Base-by-base conservation (phyloP, 2,329 filamentous ascomycete species). In the Seiridium cupressi region DNA sequence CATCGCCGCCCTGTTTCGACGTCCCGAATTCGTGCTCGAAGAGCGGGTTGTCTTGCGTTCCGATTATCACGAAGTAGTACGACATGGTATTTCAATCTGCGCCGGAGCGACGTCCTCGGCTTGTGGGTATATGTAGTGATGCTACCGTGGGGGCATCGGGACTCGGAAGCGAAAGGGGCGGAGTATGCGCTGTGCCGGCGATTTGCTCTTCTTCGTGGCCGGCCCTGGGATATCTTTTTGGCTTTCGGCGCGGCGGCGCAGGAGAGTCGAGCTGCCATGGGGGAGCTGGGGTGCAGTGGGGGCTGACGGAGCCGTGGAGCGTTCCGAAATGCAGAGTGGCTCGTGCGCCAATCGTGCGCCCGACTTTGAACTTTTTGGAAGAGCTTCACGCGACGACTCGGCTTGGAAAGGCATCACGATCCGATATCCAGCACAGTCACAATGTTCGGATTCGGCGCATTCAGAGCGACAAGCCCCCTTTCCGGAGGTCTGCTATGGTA, bases 1-100 rank as follows among this genome's bases (percentile, higher is more conserved):
- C 95, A 81, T 98, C 95, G 73, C 94, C 94, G 78, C 94, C 93
- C 69, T 93, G 90, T 77, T 97, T 97, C 46, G 92, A 96, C 44
- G 94, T 97, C 69, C 95, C 95, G 74, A 99, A 99, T 73, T 97
- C 93, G 77, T 96, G 87, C 79, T 96, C 94, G 79, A 98, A 99
- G 67, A 99, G 86, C 40, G 95, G 94, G 73, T 94, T 96, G 81
- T 99, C 95, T 69, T 92, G 91, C 31, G 93, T 96, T 72, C 93
- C 95, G 75, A 99, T 87, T 68, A 99, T 97, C 72, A 91, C 91
- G 79, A 99, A 98, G 81, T 97, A 97, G 84, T 98, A 99, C 62
- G 93, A 97, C 95, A 98, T 98, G 55, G 36, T 48, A 10, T 26
- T 26, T 26, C 18, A 2, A 26, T 26, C 18, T 26, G 18, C 18